These are phyloP conservation scores for Triticum monococcum DNA, from an alignment of 176 grass and related monocot genomes.

Conservation along the genomic window DNA sequence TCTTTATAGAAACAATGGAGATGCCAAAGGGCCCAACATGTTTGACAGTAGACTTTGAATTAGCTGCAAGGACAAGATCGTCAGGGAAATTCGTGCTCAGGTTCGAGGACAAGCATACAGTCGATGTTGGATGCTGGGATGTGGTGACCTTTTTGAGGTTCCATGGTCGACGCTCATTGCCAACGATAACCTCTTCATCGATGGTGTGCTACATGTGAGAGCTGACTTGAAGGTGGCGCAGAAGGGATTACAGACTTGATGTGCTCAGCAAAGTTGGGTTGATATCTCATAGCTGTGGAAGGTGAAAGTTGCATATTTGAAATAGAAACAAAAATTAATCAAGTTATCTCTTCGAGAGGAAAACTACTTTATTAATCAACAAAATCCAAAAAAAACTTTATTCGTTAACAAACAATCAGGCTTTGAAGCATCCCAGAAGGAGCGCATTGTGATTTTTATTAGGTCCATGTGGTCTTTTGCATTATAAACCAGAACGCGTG, in stretches of 20 bases:
- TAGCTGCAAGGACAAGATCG: conserved; percentile 52
- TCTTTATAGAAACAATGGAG: conserved; percentile 62
- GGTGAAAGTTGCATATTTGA: too few relatives aligned
- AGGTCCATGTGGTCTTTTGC: too few relatives aligned
- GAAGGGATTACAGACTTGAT: background rate
- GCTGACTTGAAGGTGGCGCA: conserved; percentile 41
- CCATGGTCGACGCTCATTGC: conserved; percentile 74
- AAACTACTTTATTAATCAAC: too few relatives aligned
- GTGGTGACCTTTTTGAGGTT: conserved; percentile 41
- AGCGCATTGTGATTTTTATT: too few relatives aligned
- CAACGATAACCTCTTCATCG: conserved; percentile 65
- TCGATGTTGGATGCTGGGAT: conserved; percentile 55
- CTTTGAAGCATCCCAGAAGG: too few relatives aligned
- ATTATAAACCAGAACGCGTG: too few relatives aligned
- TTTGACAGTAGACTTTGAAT: conserved; percentile 72
- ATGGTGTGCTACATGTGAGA: conserved; percentile 66
- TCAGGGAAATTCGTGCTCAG: conserved; percentile 63
- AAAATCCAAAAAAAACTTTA: too few relatives aligned
- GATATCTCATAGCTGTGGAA: background rate
- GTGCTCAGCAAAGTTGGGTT: background rate
- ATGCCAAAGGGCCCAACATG: conserved; percentile 46
- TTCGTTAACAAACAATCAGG: too few relatives aligned
- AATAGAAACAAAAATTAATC: too few relatives aligned
- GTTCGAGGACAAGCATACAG: conserved; percentile 63
- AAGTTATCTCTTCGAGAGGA: too few relatives aligned